A percentile compares a stretch with the other conserved stretches of the same genome.
Evolutionary conservation across 1,284 basidiomycete genomes (phyloP).

Genomic region (Cutaneotrichosporon sp.): DNA sequence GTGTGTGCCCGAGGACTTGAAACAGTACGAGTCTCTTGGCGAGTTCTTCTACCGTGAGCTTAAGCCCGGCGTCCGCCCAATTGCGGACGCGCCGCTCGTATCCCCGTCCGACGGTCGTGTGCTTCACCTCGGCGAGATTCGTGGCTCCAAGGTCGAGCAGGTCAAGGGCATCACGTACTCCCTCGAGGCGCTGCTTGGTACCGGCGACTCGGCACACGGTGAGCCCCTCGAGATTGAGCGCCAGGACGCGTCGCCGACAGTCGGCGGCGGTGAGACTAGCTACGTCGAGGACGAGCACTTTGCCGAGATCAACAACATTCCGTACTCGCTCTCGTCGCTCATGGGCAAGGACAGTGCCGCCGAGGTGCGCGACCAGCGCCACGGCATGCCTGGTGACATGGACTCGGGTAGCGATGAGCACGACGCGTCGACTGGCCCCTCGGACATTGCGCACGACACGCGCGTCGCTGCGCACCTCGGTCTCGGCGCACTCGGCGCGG

Average conservation of each 20-base stretch:
- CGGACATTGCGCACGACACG: slow-evolving; percentile 62
- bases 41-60: slow-evolving; percentile 94
- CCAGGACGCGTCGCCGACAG: slow-evolving; percentile 46
- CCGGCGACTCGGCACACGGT: slow-evolving; percentile 46
- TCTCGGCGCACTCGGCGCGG: slow-evolving; percentile 57
- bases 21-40: slow-evolving; percentile 75
- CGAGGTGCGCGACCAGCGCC: slow-evolving; percentile 26
- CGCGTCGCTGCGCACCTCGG: slow-evolving; percentile 54
- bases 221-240: slow-evolving; percentile 28
- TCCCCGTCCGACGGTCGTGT: slow-evolving; percentile 92
- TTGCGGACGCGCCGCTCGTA: slow-evolving; percentile 75
- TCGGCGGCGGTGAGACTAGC: slow-evolving; percentile 38
- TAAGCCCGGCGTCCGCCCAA: slow-evolving; percentile 75
- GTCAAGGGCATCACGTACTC: slow-evolving; percentile 98
- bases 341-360: slow-evolving; percentile 56
- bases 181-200: slow-evolving; percentile 83
- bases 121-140: slow-evolving; percentile 88
- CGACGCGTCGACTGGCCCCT: slow-evolving; percentile 44
- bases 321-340: slow-evolving; percentile 86
- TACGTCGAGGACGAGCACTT: slow-evolving; percentile 71
- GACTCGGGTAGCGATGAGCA: slow-evolving; percentile 29
- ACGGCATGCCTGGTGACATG: slow-evolving; percentile 17
- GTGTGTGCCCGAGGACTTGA: slow-evolving; percentile 75
- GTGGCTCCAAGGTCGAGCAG: slow-evolving; percentile 80
- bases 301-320: slow-evolving; percentile 94